A percentile compares a stretch with the other conserved stretches of the same genome.
These are phyloP conservation scores for Breviolum minutum DNA, from an alignment of 73 alveolate genomes.

Conservation along the genomic window DNA sequence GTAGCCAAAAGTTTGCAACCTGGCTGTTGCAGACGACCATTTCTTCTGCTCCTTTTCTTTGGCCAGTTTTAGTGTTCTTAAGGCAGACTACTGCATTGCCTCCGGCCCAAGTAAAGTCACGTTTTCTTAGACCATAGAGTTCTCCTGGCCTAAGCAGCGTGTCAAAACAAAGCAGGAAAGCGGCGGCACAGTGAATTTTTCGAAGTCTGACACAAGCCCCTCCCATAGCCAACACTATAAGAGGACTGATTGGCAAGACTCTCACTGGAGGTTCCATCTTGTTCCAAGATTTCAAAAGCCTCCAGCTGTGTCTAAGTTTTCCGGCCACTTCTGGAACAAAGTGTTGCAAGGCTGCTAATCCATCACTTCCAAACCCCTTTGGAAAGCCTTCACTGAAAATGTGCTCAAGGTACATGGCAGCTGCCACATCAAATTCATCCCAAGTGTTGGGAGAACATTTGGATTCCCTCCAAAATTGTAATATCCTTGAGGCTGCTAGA, in stretches of 20 bases:
- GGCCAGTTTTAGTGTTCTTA: not conserved
- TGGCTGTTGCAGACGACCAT: not conserved
- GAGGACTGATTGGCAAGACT: not conserved
- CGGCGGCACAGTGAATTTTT: not conserved
- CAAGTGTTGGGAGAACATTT: not conserved
- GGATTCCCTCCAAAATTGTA: not conserved
- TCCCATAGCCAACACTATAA: not conserved
- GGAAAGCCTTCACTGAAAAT: not conserved
- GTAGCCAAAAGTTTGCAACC: not conserved
- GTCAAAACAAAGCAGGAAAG: not conserved
- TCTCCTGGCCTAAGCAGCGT: not conserved
- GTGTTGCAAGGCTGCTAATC: constrained; percentile 9
- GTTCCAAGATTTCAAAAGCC: not conserved
- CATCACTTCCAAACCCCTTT: not conserved
- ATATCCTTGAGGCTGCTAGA: not conserved
- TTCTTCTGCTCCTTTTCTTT: not conserved
- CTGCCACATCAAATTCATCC: not conserved
- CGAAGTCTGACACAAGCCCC: not conserved
- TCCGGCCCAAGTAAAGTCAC: not conserved
- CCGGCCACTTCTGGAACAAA: not conserved
- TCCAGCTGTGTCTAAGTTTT: not conserved
- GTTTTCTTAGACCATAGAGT: not conserved
- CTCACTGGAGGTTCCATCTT: not conserved
- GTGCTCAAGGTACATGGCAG: not conserved
- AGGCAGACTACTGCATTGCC: not conserved